Evolutionary conservation across 2,329 filamentous ascomycete genomes (phyloP), one percentile per base, ranked within the genome.

Genomic region (Pseudocercospora musae): DNA sequence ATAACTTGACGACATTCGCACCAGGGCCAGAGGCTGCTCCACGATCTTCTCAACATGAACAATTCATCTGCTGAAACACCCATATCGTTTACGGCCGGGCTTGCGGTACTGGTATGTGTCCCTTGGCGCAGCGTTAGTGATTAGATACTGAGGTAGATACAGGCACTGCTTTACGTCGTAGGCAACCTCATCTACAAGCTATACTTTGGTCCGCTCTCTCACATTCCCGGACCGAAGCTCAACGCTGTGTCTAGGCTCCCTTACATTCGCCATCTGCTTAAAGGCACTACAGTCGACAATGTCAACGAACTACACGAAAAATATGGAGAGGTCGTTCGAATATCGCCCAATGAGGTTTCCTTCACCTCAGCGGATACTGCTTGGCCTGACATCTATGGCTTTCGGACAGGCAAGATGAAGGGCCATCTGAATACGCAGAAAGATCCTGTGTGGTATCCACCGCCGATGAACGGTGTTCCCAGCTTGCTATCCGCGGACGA

Each of bases 231-330:
- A 0, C 79, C 80, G 0, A 73, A 74, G 53, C 53, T 72, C 40
- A 71, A 69, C 31, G 68, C 69, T 4, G 6, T 73, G 6, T 66
- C 64, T 13, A 57, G 69, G 7, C 49, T 73, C 9, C 72, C 71
- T 3, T 68, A 69, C 54, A 56, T 69, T 48, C 61, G 66, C 15
- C 65, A 69, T 66, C 54, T 69, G 4, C 21, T 71, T 8, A 66
- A 65, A 42, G 69, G 69, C 2, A 68, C 66, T 10, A 70, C 69
- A 3, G 64, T 66, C 52, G 48, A 69, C 31, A 66, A 69, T 53
- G 61, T 70, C 29, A 82, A 95, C 68, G 44, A 64, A 2, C 69
- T 77, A 2, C 79, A 81, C 55, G 68, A 74, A 10, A 69, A 73
- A 54, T 79, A 79, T 60, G 79, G 80, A 21, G 74, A 78, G 1